Evolutionary conservation across 2,329 filamentous ascomycete genomes (phyloP).

Genomic region (Cytospora piceae): DNA sequence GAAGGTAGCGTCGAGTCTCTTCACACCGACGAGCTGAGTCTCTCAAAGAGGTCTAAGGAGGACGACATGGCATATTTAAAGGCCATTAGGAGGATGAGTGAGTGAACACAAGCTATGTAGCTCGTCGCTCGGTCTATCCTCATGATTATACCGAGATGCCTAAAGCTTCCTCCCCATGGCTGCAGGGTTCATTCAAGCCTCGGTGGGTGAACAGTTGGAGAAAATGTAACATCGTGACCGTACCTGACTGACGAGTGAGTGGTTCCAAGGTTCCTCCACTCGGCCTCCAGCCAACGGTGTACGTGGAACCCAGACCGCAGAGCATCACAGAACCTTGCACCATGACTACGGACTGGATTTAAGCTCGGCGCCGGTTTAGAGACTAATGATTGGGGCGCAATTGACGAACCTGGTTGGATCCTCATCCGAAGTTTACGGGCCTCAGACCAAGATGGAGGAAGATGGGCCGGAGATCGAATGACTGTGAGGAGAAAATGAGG

Average conservation of each 20-base stretch:
- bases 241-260: neutral
- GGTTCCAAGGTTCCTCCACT: too few species aligned
- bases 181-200: neutral
- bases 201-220: constrained; percentile 8
- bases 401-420: neutral
- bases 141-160: constrained; percentile 4
- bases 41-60: neutral
- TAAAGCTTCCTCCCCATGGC: neutral
- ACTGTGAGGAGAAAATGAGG: constrained; percentile 10
- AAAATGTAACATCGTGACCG: constrained; percentile 4
- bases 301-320: neutral
- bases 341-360: neutral
- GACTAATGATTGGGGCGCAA: neutral
- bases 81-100: neutral
- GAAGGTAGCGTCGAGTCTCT: neutral
- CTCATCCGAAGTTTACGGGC: neutral
- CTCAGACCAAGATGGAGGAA: neutral
- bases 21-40: neutral
- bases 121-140: neutral
- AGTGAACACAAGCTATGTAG: too few species aligned
- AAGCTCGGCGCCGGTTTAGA: neutral
- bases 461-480: neutral
- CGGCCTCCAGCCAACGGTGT: neutral
- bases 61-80: neutral
- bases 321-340: too few species aligned